Percentiles rank a stretch among this genome's conserved stretches.
Conservation (phyloP, 257 asterid species). For the Striga asiatica region DNA sequence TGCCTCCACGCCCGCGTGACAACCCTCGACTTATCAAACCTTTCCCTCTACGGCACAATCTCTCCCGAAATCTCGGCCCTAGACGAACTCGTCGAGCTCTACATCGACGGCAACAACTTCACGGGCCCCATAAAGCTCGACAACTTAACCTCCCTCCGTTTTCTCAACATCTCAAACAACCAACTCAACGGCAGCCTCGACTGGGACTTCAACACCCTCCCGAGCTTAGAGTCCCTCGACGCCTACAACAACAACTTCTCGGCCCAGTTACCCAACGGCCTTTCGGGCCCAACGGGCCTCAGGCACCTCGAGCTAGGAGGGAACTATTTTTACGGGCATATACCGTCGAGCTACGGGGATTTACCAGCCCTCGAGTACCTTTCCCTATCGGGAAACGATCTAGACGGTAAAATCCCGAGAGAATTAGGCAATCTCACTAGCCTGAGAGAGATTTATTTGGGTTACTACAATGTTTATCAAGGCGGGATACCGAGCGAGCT, state of each 20-base stretch:
- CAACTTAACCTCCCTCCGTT: conserved; percentile 43
- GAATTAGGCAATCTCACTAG: conserved; percentile 72
- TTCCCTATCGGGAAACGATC: conserved; percentile 68
- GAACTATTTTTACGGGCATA: conserved; percentile 55
- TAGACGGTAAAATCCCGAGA: conserved; percentile 60
- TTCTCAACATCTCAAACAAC: conserved; percentile 68
- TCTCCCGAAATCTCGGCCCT: conserved; percentile 54
- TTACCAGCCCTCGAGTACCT: conserved; percentile 54
- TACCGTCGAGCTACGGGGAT: conserved; percentile 52
- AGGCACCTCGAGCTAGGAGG: conserved; percentile 81
- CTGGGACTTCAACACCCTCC: conserved; percentile 67
- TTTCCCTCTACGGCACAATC: conserved; percentile 70
- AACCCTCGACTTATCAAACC: conserved; percentile 49
- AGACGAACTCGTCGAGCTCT: conserved; percentile 49
- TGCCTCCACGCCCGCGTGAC: conserved; percentile 51
- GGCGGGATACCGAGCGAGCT: conserved; percentile 84
- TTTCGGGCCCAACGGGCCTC: conserved; percentile 41
- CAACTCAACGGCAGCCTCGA: conserved; percentile 50
- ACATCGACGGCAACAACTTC: conserved; percentile 87
- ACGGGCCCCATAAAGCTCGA: conserved; percentile 72
- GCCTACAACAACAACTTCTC: conserved; percentile 79
- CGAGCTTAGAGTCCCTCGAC: conserved; percentile 54
- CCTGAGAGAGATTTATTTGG: conserved; percentile 74
- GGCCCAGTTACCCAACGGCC: conserved; percentile 54
- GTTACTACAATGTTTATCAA: conserved; percentile 45